These are phyloP conservation scores for Hypoxylon sp. DNA, from an alignment of 2,329 filamentous ascomycete species.

Conservation along the genomic window DNA sequence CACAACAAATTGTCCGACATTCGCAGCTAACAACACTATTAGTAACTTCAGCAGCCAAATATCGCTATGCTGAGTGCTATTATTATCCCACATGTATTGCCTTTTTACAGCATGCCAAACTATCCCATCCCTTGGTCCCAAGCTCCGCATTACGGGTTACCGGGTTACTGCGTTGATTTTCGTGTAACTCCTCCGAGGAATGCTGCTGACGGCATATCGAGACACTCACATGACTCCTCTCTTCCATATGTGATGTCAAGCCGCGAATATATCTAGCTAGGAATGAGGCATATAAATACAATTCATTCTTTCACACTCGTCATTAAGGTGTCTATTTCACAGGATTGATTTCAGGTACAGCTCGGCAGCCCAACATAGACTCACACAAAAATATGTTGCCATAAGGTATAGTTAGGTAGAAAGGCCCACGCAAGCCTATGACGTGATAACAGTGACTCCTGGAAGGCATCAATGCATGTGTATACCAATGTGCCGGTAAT, in stretches of 20 bases:
- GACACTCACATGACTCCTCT: constrained; percentile 38
- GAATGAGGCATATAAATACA: background rate
- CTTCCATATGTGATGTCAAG: background rate
- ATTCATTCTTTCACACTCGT: background rate
- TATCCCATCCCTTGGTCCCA: background rate
- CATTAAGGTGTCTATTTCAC: constrained; percentile 11
- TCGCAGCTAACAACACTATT: constrained; percentile 19
- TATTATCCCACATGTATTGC: background rate
- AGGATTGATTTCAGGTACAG: background rate
- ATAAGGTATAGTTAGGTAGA: constrained; percentile 11
- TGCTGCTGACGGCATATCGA: constrained; percentile 36
- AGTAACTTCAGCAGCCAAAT: constrained; percentile 4
- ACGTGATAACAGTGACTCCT: constrained; percentile 14
- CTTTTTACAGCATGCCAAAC: background rate
- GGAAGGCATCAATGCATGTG: constrained; percentile 21
- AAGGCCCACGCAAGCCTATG: constrained; percentile 11
- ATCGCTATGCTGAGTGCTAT: background rate
- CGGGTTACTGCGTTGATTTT: constrained; percentile 24
- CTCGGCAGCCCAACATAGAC: constrained; percentile 6
- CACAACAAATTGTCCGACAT: constrained; percentile 12
- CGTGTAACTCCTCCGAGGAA: constrained; percentile 22
- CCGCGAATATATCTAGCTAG: background rate
- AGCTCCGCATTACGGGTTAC: constrained; percentile 11
- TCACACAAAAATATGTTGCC: constrained; percentile 9
- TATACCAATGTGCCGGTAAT: constrained; percentile 13